These are phyloP conservation scores for Solanum tarapatanum DNA, from an alignment of 257 asterid species.

Conservation along the genomic window DNA sequence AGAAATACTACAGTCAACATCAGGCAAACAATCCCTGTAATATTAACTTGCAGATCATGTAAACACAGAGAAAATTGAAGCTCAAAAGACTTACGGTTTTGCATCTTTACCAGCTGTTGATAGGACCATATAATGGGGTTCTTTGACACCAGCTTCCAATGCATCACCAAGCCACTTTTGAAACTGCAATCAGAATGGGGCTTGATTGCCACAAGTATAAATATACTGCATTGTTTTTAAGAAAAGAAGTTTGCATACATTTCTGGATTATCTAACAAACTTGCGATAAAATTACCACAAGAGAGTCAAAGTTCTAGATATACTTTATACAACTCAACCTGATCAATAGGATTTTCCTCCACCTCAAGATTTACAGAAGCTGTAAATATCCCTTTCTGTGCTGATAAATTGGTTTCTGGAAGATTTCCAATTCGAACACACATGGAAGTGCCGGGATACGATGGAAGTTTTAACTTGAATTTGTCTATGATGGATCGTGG, in stretches of 20 bases:
- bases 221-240: not conserved
- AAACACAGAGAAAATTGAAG: not conserved
- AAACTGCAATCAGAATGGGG: slow-evolving; percentile 11
- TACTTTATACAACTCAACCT: slow-evolving; percentile 8
- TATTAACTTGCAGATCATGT: not conserved
- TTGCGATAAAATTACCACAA: not conserved
- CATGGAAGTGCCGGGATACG: slow-evolving; percentile 25
- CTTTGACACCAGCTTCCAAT: slow-evolving; percentile 17
- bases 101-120: slow-evolving; percentile 23
- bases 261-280: not conserved
- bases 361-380: not conserved
- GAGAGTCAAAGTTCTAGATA: not conserved
- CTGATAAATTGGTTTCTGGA: slow-evolving; percentile 1
- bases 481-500: slow-evolving; percentile 15
- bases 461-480: slow-evolving; percentile 17
- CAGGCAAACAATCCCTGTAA: not conserved
- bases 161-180: slow-evolving; percentile 23
- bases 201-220: not conserved
- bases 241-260: not conserved
- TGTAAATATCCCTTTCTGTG: not conserved
- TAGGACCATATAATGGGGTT: slow-evolving; percentile 19
- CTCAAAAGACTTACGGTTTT: slow-evolving; percentile 9
- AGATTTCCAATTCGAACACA: slow-evolving; percentile 13
- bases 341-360: slow-evolving; percentile 16
- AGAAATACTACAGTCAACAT: not conserved